These are phyloP conservation scores for Rhynchospora pubera DNA, from an alignment of 176 grass and related monocot genomes.

Conservation along the genomic window DNA sequence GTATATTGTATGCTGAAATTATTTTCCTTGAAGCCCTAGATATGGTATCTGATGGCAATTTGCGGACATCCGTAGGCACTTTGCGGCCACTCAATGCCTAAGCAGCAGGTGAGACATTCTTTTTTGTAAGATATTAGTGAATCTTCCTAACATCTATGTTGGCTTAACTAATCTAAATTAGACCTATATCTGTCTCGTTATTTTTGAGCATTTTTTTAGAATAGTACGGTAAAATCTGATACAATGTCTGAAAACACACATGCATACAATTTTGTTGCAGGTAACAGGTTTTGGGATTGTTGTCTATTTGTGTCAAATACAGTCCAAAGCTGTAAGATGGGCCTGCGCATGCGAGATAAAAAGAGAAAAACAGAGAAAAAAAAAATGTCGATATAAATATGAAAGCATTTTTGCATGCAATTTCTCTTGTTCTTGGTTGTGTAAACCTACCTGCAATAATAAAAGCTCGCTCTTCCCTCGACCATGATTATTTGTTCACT, in stretches of 20 bases:
- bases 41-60: not conserved
- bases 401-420: slow-evolving; percentile 2
- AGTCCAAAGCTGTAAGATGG: not conserved
- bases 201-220: too few species aligned
- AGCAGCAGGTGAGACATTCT: slow-evolving; percentile 24
- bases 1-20: not conserved
- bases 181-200: not conserved
- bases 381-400: not conserved
- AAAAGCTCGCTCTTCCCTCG: not conserved
- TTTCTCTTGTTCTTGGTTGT: not conserved
- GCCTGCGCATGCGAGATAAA: not conserved
- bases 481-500: not conserved
- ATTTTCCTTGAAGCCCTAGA: slow-evolving; percentile 6
- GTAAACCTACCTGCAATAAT: not conserved
- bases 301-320: not conserved
- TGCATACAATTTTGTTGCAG: not conserved
- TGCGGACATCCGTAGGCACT: slow-evolving; percentile 20
- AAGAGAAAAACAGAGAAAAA: not conserved
- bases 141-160: too few species aligned
- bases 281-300: not conserved
- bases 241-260: not conserved
- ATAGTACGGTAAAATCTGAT: too few species aligned
- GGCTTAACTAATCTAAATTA: too few species aligned
- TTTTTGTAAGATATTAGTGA: not conserved
- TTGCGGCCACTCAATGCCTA: slow-evolving; percentile 32